phyloP scores from a whole-genome alignment of 2,329 filamentous ascomycete genomes.

The Thielaviopsis euricoi region DNA sequence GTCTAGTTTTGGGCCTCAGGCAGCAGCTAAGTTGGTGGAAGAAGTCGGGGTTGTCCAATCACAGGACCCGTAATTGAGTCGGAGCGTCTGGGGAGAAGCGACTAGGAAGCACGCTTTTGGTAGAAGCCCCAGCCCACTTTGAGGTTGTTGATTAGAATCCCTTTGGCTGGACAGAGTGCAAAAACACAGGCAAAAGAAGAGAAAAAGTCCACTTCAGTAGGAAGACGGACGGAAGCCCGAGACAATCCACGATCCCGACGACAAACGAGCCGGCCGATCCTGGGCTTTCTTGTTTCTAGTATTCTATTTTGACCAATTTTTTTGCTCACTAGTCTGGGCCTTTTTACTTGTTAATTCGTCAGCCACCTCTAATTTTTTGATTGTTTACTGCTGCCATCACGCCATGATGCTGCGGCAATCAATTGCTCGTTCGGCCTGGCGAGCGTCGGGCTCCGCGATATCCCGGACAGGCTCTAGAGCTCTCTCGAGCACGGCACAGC shows the following conservation, averaged over 20 bases:
- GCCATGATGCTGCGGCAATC: conserved; percentile 49
- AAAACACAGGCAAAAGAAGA: not conserved
- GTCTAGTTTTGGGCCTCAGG: conserved; percentile 20
- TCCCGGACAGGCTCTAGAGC: conserved; percentile 45
- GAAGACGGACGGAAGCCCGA: not conserved
- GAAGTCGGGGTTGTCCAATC: conserved; percentile 21
- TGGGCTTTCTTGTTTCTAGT: not conserved
- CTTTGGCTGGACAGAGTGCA: not conserved
- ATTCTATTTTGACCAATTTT: not conserved
- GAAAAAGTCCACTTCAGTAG: not conserved
- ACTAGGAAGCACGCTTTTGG: not conserved
- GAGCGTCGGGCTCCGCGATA: conserved; percentile 38
- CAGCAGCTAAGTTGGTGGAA: conserved; percentile 12
- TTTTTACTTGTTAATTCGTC: not conserved
- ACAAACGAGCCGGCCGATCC: conserved; percentile 1
- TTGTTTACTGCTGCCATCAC: not conserved
- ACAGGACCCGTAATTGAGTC: conserved; percentile 21
- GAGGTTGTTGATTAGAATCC: not conserved
- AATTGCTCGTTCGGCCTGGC: conserved; percentile 52
- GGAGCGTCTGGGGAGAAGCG: not conserved
- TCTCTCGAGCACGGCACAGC: conserved; percentile 65
- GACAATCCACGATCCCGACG: conserved; percentile 3
- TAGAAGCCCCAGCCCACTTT: not conserved
- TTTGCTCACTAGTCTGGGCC: not conserved
- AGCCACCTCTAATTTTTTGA: not conserved